Evolutionary conservation across 768 basidiomycete genomes (phyloP).

Genomic region (Pisolithus orientalis): DNA sequence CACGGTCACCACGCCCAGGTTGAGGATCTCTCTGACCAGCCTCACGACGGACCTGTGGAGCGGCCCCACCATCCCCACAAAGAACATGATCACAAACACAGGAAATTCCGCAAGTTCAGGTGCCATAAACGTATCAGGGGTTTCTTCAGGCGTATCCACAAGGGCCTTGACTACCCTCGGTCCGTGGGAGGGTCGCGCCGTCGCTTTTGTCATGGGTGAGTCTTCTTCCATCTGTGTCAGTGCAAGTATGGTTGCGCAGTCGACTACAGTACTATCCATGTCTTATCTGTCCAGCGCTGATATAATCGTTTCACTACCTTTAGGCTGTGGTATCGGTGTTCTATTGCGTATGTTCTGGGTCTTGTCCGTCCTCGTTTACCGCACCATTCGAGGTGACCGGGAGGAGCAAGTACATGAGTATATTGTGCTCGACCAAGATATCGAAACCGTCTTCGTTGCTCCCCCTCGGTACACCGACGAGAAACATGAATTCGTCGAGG

Average conservation of each 20-base stretch:
- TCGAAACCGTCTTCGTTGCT: constrained; percentile 41
- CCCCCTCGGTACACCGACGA: constrained; percentile 60
- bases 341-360: constrained; percentile 79
- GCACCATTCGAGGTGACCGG: constrained; percentile 43
- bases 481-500: constrained; percentile 31
- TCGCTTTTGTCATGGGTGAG: constrained; percentile 78
- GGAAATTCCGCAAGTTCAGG: constrained; percentile 14
- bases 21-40: constrained; percentile 2
- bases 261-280: not conserved
- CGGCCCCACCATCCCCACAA: constrained; percentile 1
- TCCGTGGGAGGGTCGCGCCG: constrained; percentile 77
- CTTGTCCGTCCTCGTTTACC: constrained; percentile 52
- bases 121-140: constrained; percentile 10
- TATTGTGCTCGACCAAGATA: constrained; percentile 40
- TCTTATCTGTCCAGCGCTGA: not conserved
- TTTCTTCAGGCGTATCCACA: constrained; percentile 58
- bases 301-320: not conserved
- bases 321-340: constrained; percentile 82
- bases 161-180: constrained; percentile 63
- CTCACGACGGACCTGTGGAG: constrained; percentile 1
- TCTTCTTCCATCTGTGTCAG: constrained; percentile 5
- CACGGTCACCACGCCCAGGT: constrained; percentile 3
- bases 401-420: constrained; percentile 36
- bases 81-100: constrained; percentile 19
- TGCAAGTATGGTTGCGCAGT: not conserved